Percentiles rank a stretch among this genome's conserved stretches.
Conservation (phyloP, 2,329 filamentous ascomycete species). For the Trichoderma guizhouense region DNA sequence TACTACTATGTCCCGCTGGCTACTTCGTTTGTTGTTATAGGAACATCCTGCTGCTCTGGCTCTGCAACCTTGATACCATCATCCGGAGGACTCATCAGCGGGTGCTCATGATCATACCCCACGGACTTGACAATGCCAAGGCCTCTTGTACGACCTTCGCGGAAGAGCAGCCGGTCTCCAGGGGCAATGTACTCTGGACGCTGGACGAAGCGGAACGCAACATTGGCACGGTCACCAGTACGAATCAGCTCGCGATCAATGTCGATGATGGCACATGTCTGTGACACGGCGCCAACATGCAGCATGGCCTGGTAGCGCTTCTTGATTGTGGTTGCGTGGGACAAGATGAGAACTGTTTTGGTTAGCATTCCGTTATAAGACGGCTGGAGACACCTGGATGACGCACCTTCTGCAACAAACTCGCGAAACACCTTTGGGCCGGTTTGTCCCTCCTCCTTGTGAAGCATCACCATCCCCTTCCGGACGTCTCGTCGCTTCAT, state of each 20-base stretch:
- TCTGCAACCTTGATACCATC: constrained; percentile 11
- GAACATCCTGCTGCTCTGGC: not conserved
- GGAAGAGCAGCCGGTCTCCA: constrained; percentile 86
- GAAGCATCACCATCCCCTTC: constrained; percentile 96
- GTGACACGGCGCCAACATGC: constrained; percentile 89
- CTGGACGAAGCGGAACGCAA: constrained; percentile 93
- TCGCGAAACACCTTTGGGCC: constrained; percentile 68
- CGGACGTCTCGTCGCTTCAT: constrained; percentile 87
- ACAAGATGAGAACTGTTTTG: constrained; percentile 75
- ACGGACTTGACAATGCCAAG: constrained; percentile 90
- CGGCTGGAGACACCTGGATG: not conserved
- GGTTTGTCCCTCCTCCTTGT: constrained; percentile 71
- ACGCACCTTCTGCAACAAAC: constrained; percentile 71
- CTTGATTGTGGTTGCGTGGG: constrained; percentile 95
- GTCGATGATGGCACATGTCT: constrained; percentile 96
- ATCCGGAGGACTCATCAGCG: constrained; percentile 32
- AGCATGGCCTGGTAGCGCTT: constrained; percentile 97
- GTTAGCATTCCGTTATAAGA: not conserved
- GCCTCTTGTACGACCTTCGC: constrained; percentile 92
- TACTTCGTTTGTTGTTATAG: not conserved
- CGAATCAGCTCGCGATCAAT: constrained; percentile 95
- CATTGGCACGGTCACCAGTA: constrained; percentile 88
- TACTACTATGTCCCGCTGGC: not conserved
- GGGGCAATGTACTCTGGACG: constrained; percentile 86
- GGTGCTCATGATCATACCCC: constrained; percentile 71